Evolutionary conservation across 768 basidiomycete species (phyloP).

Genomic region (Myochromella boudieri): DNA sequence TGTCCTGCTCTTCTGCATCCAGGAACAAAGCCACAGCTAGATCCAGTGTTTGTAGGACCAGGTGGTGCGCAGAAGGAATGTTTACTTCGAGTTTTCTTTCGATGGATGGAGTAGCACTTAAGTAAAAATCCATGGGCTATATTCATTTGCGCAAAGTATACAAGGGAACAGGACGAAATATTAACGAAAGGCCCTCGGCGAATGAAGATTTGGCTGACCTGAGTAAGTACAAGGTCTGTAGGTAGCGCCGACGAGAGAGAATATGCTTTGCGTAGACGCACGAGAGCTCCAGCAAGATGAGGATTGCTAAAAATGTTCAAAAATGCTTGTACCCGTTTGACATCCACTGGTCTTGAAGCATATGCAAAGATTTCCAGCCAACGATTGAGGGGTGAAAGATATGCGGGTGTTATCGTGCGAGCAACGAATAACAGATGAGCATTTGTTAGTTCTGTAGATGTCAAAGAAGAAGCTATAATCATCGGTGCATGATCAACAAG

Average conservation of each 20-base stretch:
- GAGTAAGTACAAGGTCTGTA: constrained; percentile 34
- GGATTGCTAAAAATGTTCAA: constrained; percentile 19
- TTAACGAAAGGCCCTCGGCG: constrained; percentile 20
- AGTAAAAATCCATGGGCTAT: constrained; percentile 53
- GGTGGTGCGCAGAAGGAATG: constrained; percentile 26
- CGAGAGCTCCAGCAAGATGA: constrained; percentile 14
- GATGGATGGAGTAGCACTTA: constrained; percentile 36
- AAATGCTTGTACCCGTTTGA: constrained; percentile 13
- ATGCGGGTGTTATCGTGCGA: constrained; percentile 31
- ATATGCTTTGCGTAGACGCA: constrained; percentile 21
- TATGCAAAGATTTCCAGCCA: constrained; percentile 18
- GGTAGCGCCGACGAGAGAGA: constrained; percentile 30
- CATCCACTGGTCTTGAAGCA: constrained; percentile 1
- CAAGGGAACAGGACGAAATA: constrained; percentile 17
- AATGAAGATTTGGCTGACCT: constrained; percentile 38
- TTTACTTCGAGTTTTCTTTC: constrained; percentile 23
- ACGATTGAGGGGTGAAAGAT: constrained; percentile 29
- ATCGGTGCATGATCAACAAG: constrained; percentile 41
- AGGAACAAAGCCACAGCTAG: constrained; percentile 41
- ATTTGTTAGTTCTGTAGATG: constrained; percentile 12
- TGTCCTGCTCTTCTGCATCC: constrained; percentile 25
- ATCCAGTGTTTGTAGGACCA: constrained; percentile 41
- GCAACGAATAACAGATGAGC: constrained; percentile 37
- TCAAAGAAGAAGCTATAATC: constrained; percentile 20
- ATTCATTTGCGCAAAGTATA: constrained; percentile 18